Evolutionary conservation across 805 yeast species (phyloP), one percentile per base, ranked within the genome.

Genomic region (Pichia cephalocereana): DNA sequence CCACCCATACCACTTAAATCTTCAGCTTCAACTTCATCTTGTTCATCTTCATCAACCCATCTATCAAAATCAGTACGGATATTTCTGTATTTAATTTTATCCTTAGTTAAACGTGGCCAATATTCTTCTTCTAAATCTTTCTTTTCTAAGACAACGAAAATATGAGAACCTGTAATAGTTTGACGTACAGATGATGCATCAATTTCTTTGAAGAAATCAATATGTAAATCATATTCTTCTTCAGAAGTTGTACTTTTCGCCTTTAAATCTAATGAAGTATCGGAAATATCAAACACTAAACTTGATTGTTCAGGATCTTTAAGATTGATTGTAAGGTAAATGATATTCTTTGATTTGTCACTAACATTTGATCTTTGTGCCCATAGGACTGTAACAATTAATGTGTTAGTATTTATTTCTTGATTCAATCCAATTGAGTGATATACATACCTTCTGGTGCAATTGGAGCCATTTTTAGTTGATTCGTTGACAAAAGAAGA

Each of bases 11-110:
- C 48, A 11, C 31, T 44, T n/a, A 46, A 18, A 12, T 52, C 51
- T 17, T 65, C 70, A 8, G 68, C 75, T 40, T 74, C 83, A 11
- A 71, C 73, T 45, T 81, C 90, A 39, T 87, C 89, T 69, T 91
- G 99, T 69, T 91, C 99, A 63, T 91, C 99, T 71, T 91, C 98
- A 63, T 91, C 99, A 39, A 86, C 96, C 99, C 99, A 91, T 67
- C 83, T 86, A 71, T 90, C 96, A 63, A 91, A 91, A 63, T 91
- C 98, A 14, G 99, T 91, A 73, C 86, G 86, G 64, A 91, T 78
- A 68, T 77, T 86, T 55, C 82, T 87, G 52, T 75, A 77, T 64
- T 82, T 88, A 61, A 77, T 74, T 71, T 89, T 87, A 59, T 85
- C 90, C 69, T 89, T 90, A 48, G 90, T 84, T 64, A 91, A 76